Conservation (phyloP, 2,329 filamentous ascomycete species). For the Tympanopsis confertula region DNA sequence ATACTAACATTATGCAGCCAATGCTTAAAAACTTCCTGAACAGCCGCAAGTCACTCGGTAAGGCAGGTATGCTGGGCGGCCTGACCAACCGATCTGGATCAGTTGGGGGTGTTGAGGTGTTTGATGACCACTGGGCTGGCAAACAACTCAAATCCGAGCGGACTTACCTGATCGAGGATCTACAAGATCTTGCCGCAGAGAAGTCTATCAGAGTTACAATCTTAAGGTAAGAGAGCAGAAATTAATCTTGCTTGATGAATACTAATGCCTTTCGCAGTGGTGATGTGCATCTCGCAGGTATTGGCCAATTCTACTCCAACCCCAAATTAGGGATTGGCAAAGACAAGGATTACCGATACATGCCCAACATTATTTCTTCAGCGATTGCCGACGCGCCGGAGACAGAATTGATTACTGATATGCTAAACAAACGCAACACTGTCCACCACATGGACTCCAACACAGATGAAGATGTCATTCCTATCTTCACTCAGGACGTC, state of each 20-base stretch:
- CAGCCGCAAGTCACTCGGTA: slow-evolving; percentile 77
- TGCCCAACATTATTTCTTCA: slow-evolving; percentile 89
- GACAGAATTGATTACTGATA: slow-evolving; percentile 75
- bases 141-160: slow-evolving; percentile 89
- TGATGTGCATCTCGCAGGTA: slow-evolving; percentile 82
- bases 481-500: slow-evolving; percentile 79
- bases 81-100: slow-evolving; percentile 82
- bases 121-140: slow-evolving; percentile 96
- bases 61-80: slow-evolving; percentile 66
- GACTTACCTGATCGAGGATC: slow-evolving; percentile 73
- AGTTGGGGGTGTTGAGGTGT: slow-evolving; percentile 79
- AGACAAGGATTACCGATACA: slow-evolving; percentile 87
- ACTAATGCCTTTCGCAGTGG: slow-evolving; percentile 44
- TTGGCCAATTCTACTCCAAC: slow-evolving; percentile 92
- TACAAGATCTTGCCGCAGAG: slow-evolving; percentile 86
- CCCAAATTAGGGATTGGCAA: slow-evolving; percentile 69
- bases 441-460: slow-evolving; percentile 59
- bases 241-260: slow-evolving; percentile 1
- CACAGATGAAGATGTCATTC: slow-evolving; percentile 93
- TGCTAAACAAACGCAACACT: slow-evolving; percentile 88
- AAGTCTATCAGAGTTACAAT: slow-evolving; percentile 88
- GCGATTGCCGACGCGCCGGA: slow-evolving; percentile 89
- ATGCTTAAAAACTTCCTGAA: slow-evolving; percentile 33
- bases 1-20: background rate
- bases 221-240: slow-evolving; percentile 53